phyloP scores from a whole-genome alignment of 306 rosid genomes.

The Citrullus colocynthis region DNA sequence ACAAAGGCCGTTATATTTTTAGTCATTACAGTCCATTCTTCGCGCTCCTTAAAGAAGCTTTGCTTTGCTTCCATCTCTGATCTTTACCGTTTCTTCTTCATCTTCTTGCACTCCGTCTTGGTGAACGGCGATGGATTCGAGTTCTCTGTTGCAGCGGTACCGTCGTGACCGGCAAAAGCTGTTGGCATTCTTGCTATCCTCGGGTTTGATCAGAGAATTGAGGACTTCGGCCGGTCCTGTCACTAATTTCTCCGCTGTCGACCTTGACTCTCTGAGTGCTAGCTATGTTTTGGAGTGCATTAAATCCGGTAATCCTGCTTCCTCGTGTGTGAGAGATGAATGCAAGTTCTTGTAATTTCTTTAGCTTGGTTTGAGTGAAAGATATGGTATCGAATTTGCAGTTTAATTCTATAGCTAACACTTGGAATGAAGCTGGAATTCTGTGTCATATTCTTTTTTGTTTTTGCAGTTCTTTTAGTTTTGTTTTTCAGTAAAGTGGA shows the following conservation, averaged over 20 bases:
- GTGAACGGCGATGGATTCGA: conserved; percentile 9
- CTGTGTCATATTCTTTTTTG: too few relatives aligned
- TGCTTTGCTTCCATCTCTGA: background rate
- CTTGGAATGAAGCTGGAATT: background rate
- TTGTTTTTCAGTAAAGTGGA: background rate
- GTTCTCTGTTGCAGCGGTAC: conserved; percentile 22
- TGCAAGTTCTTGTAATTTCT: background rate
- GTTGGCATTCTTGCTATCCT: conserved; percentile 25
- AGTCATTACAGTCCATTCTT: background rate
- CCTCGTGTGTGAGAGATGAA: background rate
- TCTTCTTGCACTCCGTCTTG: background rate
- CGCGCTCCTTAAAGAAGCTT: background rate
- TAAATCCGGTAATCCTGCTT: conserved; percentile 22
- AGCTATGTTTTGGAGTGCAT: conserved; percentile 35
- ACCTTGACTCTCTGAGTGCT: conserved; percentile 32
- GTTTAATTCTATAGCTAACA: background rate
- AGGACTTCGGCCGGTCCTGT: conserved; percentile 21
- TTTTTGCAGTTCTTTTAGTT: background rate
- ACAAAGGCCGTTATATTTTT: background rate
- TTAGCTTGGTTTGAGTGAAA: background rate
- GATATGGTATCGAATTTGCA: background rate
- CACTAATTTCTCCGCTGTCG: conserved; percentile 14
- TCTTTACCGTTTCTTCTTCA: background rate
- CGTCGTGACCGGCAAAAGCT: conserved; percentile 44
- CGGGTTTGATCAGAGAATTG: conserved; percentile 28